phyloP scores from a whole-genome alignment of 257 asterid genomes.

The Echites panduratus region DNA sequence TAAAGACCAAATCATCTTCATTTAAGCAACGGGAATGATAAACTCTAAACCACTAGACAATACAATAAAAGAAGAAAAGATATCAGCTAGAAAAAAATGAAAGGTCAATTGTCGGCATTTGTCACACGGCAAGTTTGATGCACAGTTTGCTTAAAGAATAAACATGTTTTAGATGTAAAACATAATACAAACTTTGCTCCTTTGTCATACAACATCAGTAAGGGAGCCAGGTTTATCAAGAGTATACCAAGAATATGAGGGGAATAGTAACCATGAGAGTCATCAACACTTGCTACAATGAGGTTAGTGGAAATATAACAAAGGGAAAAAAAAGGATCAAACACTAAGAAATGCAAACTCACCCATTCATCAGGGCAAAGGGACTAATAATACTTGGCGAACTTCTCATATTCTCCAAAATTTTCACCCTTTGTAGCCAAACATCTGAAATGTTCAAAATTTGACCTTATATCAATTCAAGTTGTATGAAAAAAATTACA shows the following conservation, averaged over 20 bases:
- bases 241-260: background rate
- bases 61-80: background rate
- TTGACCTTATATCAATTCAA: background rate
- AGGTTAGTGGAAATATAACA: background rate
- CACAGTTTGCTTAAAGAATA: background rate
- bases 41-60: background rate
- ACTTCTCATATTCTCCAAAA: too few species aligned
- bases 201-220: background rate
- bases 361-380: constrained; percentile 98
- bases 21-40: background rate
- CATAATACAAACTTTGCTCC: background rate
- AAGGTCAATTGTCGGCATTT: background rate
- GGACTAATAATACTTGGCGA: constrained; percentile 64
- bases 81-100: background rate
- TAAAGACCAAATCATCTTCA: background rate
- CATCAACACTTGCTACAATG: background rate
- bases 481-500: too few species aligned
- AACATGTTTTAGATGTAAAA: background rate
- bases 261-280: background rate
- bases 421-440: constrained; percentile 70
- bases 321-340: background rate
- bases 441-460: constrained; percentile 39
- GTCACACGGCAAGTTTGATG: background rate
- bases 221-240: background rate
- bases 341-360: constrained; percentile 17